These are phyloP conservation scores for Clavaria fumosa DNA, from an alignment of 768 basidiomycete species.

Conservation along the genomic window DNA sequence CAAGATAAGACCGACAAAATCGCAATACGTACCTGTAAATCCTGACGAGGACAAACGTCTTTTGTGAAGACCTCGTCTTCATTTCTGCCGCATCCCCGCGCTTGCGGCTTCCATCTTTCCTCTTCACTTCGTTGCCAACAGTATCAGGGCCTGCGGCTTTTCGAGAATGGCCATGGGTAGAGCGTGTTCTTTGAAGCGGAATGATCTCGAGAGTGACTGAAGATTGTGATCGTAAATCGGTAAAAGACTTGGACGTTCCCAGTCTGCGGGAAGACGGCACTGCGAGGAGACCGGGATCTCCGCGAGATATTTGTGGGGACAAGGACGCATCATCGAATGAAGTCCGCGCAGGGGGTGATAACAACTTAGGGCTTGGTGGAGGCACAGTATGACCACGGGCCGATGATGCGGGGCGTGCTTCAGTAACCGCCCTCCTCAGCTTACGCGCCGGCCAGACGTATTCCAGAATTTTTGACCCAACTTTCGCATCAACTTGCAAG, in stretches of 20 bases:
- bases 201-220: conserved; percentile 20
- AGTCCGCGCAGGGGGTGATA: conserved; percentile 27
- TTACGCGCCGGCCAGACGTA: conserved; percentile 71
- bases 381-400: conserved; percentile 8
- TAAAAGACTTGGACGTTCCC: conserved; percentile 52
- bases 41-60: conserved; percentile 69
- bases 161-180: conserved; percentile 23
- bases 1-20: conserved; percentile 10
- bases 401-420: conserved; percentile 7
- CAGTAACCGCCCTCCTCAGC: conserved; percentile 19
- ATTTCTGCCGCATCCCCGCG: conserved; percentile 61
- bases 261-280: conserved; percentile 34
- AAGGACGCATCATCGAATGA: conserved; percentile 10
- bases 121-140: neutral
- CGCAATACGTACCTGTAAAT: conserved; percentile 43
- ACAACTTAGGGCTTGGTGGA: conserved; percentile 30
- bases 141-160: conserved; percentile 8
- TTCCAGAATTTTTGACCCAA: conserved; percentile 72
- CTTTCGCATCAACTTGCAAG: conserved; percentile 70
- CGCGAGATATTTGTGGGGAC: too few species aligned
- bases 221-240: conserved; percentile 40
- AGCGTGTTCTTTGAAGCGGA: conserved; percentile 24
- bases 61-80: conserved; percentile 66
- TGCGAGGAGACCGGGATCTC: conserved; percentile 5
- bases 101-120: conserved; percentile 13